Evolutionary conservation across 331 rosid genomes (phyloP), one percentile per base, ranked within the genome.

Genomic region (Malus hybrid): DNA sequence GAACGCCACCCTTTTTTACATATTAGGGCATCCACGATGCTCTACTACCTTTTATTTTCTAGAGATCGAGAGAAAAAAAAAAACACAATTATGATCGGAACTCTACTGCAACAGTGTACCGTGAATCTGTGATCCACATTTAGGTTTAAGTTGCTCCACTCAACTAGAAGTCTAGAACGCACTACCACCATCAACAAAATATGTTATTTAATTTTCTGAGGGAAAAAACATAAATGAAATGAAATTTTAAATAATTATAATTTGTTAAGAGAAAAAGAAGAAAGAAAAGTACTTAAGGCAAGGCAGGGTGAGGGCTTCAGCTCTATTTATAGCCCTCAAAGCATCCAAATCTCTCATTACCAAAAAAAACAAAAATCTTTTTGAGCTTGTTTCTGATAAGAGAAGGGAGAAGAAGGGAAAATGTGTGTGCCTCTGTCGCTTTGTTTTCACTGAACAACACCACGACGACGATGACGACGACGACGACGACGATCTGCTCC

Each of bases 401-500:
- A 54, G 31, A 57, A 44, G 50, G 3, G 50, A 44, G 50, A 44
- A 44, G 50, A 44, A 44, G 50, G 14, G 50, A 44, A 44, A 70
- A 55, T 54, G 64, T 29, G 73, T 69, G 67, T 83, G 85, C 72
- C 20, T 67, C 36, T 70, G 66, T 16, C 31, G 29, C 72, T 63
- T 67, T 65, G 69, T 59, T 78, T 50, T 72, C 74, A 67, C 78
- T 82, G 79, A 83, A 42, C 24, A 27, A 55, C 65, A 69, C 32
- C 1, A 70, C 78, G 89, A 87, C 84, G 85, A 69, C 42, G 57
- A 78, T 12, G 46, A 39, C 12, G 46, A 39, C 0, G 46, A 39
- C 72, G 60, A 78, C 83, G 80, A 69, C 83, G 80, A 69, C 32
- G 77, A 18, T 7, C 60, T 48, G 50, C 15, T 15, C 10, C 60